Base-by-base conservation (phyloP, 495 filamentous ascomycete species). In the Friedmanniomyces endolithicus region DNA sequence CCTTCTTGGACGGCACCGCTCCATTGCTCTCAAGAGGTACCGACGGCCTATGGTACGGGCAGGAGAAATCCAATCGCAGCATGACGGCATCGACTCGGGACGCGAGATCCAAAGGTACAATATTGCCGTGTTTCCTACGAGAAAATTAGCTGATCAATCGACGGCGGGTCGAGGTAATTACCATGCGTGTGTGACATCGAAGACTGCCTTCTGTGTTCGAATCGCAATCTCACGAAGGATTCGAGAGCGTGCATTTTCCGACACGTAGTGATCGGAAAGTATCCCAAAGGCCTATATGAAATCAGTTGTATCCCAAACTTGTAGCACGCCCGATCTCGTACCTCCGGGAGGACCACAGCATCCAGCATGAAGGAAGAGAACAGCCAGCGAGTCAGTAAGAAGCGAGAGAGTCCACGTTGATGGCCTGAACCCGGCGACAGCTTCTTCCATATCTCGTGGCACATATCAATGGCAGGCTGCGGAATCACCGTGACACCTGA, bases 291-390 rank as follows among this genome's bases (percentile, higher is more conserved):
- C 82, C 85, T 89, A 35, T 31, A 17, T 14, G 7, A 55, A 27
- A 51, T 76, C 61, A 78, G 65, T 48, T 31, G 27, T 4, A 31
- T 31, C 3, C 3, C 27, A 9, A 31, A 3, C 27, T 31, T 9
- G 9, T 31, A 9, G n/a, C n/a, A n/a, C 6, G 17, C 4, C n/a
- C 17, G 23, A n/a, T 41, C 24, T 37, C 75, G 63, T 78, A 81
- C 86, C 79, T 98, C 92, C 2, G 92, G 92, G 63, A 90, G 86
- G 46, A 87, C 86, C 59, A 98, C 77, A 45, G 87, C 85, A 59
- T 85, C 84, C 39, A 85, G 78, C 31, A 98, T 74, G 70, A 87
- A 95, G 41, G 82, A 84, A 29, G 86, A 84, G 65, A 96, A 95
- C 60, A 94, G 84, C 84, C 90, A 98, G 64, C 89, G 88, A 48